Conservation (phyloP, 2,329 filamentous ascomycete genomes). For the Cladophialophora exuberans region DNA sequence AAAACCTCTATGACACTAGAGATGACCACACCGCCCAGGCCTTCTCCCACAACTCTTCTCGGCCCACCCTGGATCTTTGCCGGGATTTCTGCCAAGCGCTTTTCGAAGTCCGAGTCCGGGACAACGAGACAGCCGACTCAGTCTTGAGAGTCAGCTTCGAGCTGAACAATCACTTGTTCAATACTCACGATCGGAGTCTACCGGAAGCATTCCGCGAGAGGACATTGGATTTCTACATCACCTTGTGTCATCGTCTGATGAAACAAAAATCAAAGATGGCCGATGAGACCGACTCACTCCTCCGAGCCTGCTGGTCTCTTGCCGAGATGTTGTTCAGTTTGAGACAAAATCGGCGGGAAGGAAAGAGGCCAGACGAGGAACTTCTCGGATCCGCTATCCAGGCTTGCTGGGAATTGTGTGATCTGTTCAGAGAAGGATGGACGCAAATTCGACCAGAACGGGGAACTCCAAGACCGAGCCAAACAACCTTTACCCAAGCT, state of each 20-base stretch:
- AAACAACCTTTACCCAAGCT: slow-evolving; percentile 70
- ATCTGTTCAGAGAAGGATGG: slow-evolving; percentile 92
- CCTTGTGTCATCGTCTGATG: slow-evolving; percentile 92
- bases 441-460: slow-evolving; percentile 84
- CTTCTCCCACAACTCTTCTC: slow-evolving; percentile 48
- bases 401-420: slow-evolving; percentile 91
- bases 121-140: slow-evolving; percentile 80
- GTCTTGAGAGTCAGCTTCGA: slow-evolving; percentile 91
- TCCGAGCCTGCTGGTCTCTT: slow-evolving; percentile 85
- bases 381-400: slow-evolving; percentile 85
- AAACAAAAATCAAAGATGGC: slow-evolving; percentile 80
- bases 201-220: slow-evolving; percentile 86
- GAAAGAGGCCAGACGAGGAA: slow-evolving; percentile 75
- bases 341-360: slow-evolving; percentile 77
- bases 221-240: slow-evolving; percentile 92
- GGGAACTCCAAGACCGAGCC: slow-evolving; percentile 79
- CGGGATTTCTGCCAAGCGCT: slow-evolving; percentile 89
- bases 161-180: slow-evolving; percentile 92
- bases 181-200: slow-evolving; percentile 81
- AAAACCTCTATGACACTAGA: slow-evolving; percentile 80
- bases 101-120: slow-evolving; percentile 80
- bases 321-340: slow-evolving; percentile 93
- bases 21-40: slow-evolving; percentile 71
- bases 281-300: slow-evolving; percentile 80
- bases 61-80: slow-evolving; percentile 80